Evolutionary conservation across 768 basidiomycete genomes (phyloP), one percentile per base, ranked within the genome.

Genomic region (Coprinellus micaceus): DNA sequence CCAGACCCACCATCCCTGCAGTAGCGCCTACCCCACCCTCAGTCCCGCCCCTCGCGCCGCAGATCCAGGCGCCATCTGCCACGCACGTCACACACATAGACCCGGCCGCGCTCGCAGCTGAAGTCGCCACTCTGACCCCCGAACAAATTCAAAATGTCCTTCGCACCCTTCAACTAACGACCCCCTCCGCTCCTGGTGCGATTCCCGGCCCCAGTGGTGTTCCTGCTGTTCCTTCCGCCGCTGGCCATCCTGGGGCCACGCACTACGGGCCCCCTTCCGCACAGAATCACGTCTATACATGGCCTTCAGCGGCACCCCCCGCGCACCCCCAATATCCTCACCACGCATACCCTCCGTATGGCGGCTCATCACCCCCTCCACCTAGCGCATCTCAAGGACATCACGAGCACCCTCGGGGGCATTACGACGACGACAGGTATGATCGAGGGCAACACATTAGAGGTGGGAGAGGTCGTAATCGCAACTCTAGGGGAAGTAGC

Each of bases 121-220:
- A 89, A 63, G 82, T 91, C 5, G 85, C 89, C 5, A 76, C 83
- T 33, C 77, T 91, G 15, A 88, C 87, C 2, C 87, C 88, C 0
- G 89, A 88, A 48, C 89, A 91, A 66, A 82, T 91, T 36, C 84
- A 88, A 58, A 69, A 79, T 47, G 82, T 91, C 69, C 71, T 91
- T 12, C 78, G 80, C 33, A 77, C 85, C 0, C 74, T 91, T 17
- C 75, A 49, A 13, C 17, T 49, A n/a, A n/a, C n/a, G 47, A 24
- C 47, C 28, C 26, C 26, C 7, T 15, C 47, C 36, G 17, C 9
- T 17, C 36, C 79, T 1, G 71, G 48, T 12, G 43, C 72, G 50
- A 76, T 69, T 45, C 50, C 66, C 53, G 24, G 51, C 60, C 56
- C 58, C 60, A 40, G 46, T 40, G 25, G 52, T 48, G 17, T 43